A percentile compares a stretch with the other conserved stretches of the same genome.
phyloP scores from a whole-genome alignment of 768 basidiomycete genomes.

The Polyporus arcularius region DNA sequence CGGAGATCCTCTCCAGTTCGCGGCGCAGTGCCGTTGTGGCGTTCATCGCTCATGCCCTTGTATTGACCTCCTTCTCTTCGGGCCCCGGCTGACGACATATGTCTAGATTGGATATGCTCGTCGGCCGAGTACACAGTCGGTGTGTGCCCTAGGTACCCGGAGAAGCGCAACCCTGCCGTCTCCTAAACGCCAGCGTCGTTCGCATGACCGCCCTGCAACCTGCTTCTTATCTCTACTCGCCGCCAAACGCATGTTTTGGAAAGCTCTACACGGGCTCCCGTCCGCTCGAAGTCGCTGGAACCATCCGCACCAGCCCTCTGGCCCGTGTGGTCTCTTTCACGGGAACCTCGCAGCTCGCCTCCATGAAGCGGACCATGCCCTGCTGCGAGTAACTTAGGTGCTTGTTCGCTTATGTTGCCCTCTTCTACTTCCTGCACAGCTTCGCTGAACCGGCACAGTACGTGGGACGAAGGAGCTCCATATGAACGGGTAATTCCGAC shows the following conservation, averaged over 20 bases:
- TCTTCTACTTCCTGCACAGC: not conserved
- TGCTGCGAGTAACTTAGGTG: not conserved
- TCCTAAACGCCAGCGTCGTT: not conserved
- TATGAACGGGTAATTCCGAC: not conserved
- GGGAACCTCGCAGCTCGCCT: not conserved
- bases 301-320: not conserved
- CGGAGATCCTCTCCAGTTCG: not conserved
- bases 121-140: not conserved
- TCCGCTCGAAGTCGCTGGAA: too few species aligned
- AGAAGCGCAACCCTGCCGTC: not conserved
- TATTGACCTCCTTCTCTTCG: not conserved
- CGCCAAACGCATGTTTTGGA: not conserved
- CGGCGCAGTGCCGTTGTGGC: not conserved
- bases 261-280: not conserved
- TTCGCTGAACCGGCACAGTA: not conserved
- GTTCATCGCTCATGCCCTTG: not conserved
- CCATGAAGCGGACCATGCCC: not conserved
- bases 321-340: not conserved
- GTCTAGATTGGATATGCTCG: not conserved
- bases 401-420: not conserved
- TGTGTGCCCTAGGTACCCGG: not conserved
- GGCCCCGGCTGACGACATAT: not conserved
- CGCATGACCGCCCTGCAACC: not conserved
- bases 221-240: not conserved
- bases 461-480: too few species aligned